Evolutionary conservation across 257 asterid species (phyloP), one percentile per base, ranked within the genome.

Genomic region (Salvia rosmarinus): DNA sequence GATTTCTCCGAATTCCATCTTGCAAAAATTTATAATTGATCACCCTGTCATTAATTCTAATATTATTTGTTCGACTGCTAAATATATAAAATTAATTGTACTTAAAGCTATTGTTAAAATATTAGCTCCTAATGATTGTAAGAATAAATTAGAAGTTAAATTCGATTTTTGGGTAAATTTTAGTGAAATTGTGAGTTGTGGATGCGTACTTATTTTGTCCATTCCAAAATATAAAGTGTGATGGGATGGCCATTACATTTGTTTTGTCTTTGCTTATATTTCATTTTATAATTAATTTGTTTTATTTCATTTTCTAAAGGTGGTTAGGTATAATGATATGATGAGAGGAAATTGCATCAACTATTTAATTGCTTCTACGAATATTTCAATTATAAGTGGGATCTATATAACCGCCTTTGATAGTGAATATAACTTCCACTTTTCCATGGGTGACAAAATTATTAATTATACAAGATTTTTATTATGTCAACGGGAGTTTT

Each of bases 21-120:
- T 64, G 16, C 76, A 44, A 8, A 68, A 68, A 42, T 51, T 58
- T 23, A 39, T 65, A 56, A 44, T 32, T 47, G 47, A 35, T 35
- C 50, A 60, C 39, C 43, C 1, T 35, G 11, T 58, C 68, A 20
- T 40, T 66, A 56, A 47, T 19, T 19, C 58, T n/a, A 68, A 13
- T 35, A 10, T 40, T 43, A 62, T 50, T 59, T 16, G n/a, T 58
- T 56, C 56, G 64, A 51, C 47, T 50, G 49, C 43, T 30, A 51
- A 61, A 23, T 19, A 11, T 17, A 50, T 7, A 14, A 0, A 9
- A 35, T 11, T 47, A 6, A 13, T 10, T 23, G 74, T 28, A 70
- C 82, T 50, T 66, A 32, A 73, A 64, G 80, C 74, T 81, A 81
- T 81, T 78, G 68, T 71, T 75, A 74, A 52, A 66, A 60, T 64